Evolutionary conservation across 2,329 filamentous ascomycete genomes (phyloP).

Genomic region (Ceratocystiopsis minuta): DNA sequence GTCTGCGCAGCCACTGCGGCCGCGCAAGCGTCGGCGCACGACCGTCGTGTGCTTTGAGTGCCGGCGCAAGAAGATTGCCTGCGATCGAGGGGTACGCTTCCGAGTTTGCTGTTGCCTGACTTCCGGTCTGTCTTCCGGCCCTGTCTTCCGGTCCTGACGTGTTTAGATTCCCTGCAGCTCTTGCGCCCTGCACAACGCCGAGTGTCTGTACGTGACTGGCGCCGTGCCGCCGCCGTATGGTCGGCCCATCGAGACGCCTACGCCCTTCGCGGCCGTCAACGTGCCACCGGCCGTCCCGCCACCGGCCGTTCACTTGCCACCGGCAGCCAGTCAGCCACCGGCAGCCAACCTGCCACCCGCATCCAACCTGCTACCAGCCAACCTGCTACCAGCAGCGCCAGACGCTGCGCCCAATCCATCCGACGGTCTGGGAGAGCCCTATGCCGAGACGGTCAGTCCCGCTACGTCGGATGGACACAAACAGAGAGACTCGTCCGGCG

Average conservation of each 20-base stretch:
- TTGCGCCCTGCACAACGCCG: slow-evolving; percentile 34
- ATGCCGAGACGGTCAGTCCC: neutral
- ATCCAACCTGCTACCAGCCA: too few relatives aligned
- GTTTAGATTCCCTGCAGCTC: slow-evolving; percentile 38
- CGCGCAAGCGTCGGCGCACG: slow-evolving; percentile 14
- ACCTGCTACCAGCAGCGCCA: too few relatives aligned
- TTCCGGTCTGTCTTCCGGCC: too few relatives aligned
- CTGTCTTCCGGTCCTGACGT: too few relatives aligned
- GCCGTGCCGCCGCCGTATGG: slow-evolving; percentile 13
- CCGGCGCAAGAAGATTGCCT: slow-evolving; percentile 40
- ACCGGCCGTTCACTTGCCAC: too few relatives aligned
- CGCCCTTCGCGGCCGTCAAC: neutral
- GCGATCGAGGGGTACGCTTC: too few relatives aligned
- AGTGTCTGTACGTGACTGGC: slow-evolving; percentile 29
- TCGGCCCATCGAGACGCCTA: slow-evolving; percentile 1
- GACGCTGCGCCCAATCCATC: too few relatives aligned
- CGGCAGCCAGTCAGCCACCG: too few relatives aligned
- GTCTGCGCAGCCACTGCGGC: neutral
- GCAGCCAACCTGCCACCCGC: too few relatives aligned
- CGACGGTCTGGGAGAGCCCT: neutral
- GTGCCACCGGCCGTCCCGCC: neutral
- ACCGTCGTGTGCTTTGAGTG: slow-evolving; percentile 37
- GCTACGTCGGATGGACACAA: too few relatives aligned
- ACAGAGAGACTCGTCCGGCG: too few relatives aligned
- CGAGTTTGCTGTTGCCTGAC: too few relatives aligned